A percentile compares a stretch with the other conserved stretches of the same genome.
Evolutionary conservation across 2,329 filamentous ascomycete genomes (phyloP).

Genomic region (Venturiaceae sp.): DNA sequence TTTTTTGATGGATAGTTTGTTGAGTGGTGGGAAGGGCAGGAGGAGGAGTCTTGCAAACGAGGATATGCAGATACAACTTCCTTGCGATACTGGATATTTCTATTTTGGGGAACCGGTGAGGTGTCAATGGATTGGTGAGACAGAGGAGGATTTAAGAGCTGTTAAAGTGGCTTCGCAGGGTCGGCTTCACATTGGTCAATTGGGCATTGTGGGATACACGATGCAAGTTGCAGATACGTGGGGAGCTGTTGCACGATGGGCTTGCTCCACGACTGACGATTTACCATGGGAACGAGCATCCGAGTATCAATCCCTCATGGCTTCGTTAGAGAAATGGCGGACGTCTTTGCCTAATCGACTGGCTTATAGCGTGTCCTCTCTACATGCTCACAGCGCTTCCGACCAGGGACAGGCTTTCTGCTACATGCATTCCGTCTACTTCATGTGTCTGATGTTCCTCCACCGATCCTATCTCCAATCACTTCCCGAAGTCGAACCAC

Average conservation of each 20-base stretch:
- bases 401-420: slow-evolving; percentile 30
- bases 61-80: slow-evolving; percentile 29
- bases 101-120: slow-evolving; percentile 28
- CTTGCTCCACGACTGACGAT: slow-evolving; percentile 26
- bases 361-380: slow-evolving; percentile 26
- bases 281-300: slow-evolving; percentile 25
- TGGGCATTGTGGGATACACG: slow-evolving; percentile 28
- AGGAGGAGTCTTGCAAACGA: slow-evolving; percentile 22
- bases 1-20: slow-evolving; percentile 31
- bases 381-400: slow-evolving; percentile 31
- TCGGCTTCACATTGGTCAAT: slow-evolving; percentile 22
- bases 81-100: slow-evolving; percentile 28
- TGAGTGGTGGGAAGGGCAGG: slow-evolving; percentile 30
- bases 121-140: slow-evolving; percentile 23
- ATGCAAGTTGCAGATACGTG: slow-evolving; percentile 29
- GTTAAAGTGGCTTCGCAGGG: slow-evolving; percentile 1
- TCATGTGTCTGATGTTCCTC: slow-evolving; percentile 32
- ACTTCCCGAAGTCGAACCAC: slow-evolving; percentile 25
- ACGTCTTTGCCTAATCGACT: slow-evolving; percentile 22
- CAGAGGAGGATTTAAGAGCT: slow-evolving; percentile 10
- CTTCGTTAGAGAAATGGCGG: slow-evolving; percentile 25
- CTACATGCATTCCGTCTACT: slow-evolving; percentile 32
- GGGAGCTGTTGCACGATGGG: slow-evolving; percentile 31
- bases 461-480: slow-evolving; percentile 23
- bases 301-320: slow-evolving; percentile 25